Conservation (phyloP, 2,329 filamentous ascomycete species). For the Cadophora luteo-olivacea region DNA sequence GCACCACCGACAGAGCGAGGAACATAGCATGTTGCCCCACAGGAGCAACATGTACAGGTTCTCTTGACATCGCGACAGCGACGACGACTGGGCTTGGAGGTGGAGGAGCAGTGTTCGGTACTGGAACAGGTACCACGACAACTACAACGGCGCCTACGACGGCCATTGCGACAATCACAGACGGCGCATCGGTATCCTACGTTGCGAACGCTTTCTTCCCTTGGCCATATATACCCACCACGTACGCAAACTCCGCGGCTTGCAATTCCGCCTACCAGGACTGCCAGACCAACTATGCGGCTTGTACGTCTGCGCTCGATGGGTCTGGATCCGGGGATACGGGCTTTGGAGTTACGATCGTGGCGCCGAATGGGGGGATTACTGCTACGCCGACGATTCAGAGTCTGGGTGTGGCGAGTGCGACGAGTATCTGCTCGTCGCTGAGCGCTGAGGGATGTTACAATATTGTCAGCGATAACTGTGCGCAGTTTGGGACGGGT, state of each 20-base stretch:
- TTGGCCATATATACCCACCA: constrained; percentile 62
- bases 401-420: constrained; percentile 52
- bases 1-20: constrained; percentile 40
- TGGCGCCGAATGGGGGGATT: constrained; percentile 59
- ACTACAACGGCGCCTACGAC: constrained; percentile 22
- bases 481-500: constrained; percentile 39
- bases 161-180: constrained; percentile 16
- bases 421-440: constrained; percentile 61
- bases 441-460: constrained; percentile 60
- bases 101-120: constrained; percentile 22
- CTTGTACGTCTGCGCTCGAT: constrained; percentile 58
- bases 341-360: constrained; percentile 60
- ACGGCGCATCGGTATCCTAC: constrained; percentile 51
- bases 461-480: constrained; percentile 38
- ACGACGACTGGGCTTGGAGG: constrained; percentile 23
- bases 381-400: constrained; percentile 53
- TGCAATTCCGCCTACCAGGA: constrained; percentile 59
- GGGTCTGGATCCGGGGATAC: constrained; percentile 40
- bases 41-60: constrained; percentile 44
- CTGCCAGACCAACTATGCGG: constrained; percentile 60
- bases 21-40: constrained; percentile 45
- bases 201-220: constrained; percentile 65
- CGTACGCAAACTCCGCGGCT: constrained; percentile 56
- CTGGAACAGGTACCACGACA: constrained; percentile 25
- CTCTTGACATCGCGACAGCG: constrained; percentile 32